These are phyloP conservation scores for Phytophthora pini DNA, from an alignment of 352 stramenopile genomes.

Conservation along the genomic window DNA sequence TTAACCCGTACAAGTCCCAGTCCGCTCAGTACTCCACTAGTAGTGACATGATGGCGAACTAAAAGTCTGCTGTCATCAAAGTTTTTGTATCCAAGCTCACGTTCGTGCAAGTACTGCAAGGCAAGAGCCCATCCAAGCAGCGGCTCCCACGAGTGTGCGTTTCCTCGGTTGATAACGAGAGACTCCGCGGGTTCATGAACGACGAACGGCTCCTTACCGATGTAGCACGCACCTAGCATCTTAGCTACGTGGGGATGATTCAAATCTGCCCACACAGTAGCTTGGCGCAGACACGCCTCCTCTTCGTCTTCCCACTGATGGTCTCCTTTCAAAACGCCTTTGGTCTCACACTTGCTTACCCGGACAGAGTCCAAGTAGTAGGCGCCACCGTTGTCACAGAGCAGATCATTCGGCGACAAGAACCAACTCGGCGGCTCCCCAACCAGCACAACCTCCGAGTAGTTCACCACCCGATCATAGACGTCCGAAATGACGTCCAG, in stretches of 20 bases:
- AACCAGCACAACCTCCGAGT: slow-evolving; percentile 32
- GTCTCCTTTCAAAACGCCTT: slow-evolving; percentile 15
- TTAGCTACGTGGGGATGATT: slow-evolving; percentile 40
- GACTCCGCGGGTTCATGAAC: slow-evolving; percentile 27
- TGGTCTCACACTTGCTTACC: slow-evolving; percentile 25
- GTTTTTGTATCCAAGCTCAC: slow-evolving; percentile 33
- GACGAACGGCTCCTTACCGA: slow-evolving; percentile 36
- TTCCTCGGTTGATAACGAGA: slow-evolving; percentile 21
- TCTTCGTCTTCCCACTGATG: slow-evolving; percentile 28
- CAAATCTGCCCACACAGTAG: slow-evolving; percentile 31
- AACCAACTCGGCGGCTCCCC: slow-evolving; percentile 30
- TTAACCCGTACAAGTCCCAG: slow-evolving; percentile 30
- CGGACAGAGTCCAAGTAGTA: slow-evolving; percentile 33
- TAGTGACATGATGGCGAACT: slow-evolving; percentile 21
- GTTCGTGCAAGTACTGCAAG: slow-evolving; percentile 42
- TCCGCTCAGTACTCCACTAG: slow-evolving; percentile 27
- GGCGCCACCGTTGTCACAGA: slow-evolving; percentile 3
- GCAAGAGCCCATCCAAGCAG: slow-evolving; percentile 35
- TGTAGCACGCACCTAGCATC: slow-evolving; percentile 34
- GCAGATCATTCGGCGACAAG: slow-evolving; percentile 21
- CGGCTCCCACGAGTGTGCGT: slow-evolving; percentile 27
- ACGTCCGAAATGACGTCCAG: slow-evolving; percentile 33
- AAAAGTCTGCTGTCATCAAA: slow-evolving; percentile 30
- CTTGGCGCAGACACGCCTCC: slow-evolving; percentile 34
- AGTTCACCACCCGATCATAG: slow-evolving; percentile 16